Percentiles rank a stretch among this genome's conserved stretches.
Conservation (phyloP, 192 early-diverging fungal species). For the Podila epicladia region DNA sequence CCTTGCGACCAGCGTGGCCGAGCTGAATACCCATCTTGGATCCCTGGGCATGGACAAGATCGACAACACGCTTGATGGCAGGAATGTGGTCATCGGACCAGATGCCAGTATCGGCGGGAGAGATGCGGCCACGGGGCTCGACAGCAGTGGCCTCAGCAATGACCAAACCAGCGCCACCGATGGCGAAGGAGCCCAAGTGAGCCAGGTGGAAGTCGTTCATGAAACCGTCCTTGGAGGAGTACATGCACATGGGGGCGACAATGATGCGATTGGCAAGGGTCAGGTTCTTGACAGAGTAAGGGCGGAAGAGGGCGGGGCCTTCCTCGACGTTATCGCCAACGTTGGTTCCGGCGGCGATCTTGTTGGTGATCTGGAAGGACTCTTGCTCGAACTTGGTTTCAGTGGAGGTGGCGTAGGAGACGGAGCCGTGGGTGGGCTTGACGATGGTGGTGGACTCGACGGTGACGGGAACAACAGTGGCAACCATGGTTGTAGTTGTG, state of each 20-base stretch:
- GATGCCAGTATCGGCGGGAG: conserved; percentile 80
- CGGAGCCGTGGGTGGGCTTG: no score
- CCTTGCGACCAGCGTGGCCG: conserved; percentile 87
- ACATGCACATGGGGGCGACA: conserved; percentile 90
- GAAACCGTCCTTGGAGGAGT: conserved; percentile 69
- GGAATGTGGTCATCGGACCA: conserved; percentile 87
- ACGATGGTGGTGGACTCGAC: no score
- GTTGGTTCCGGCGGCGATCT: no score
- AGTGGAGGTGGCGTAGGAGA: no score
- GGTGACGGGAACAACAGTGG: no score
- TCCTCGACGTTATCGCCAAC: no score
- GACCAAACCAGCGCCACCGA: conserved; percentile 81
- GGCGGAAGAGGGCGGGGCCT: conserved; percentile 64
- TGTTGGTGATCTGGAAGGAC: no score
- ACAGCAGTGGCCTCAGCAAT: conserved; percentile 86
- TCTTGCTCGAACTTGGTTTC: no score
- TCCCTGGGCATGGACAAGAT: conserved; percentile 72
- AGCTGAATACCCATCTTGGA: conserved; percentile 77
- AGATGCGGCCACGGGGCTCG: conserved; percentile 76
- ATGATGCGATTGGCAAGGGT: conserved; percentile 76
- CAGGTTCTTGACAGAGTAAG: conserved; percentile 70
- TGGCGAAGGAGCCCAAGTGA: conserved; percentile 77
- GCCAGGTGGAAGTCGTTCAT: conserved; percentile 72
- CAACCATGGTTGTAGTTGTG: no score
- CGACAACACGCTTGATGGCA: conserved; percentile 64